Evolutionary conservation across 108 stramenopile genomes (phyloP).

Genomic region (Asterionellopsis glacialis): DNA sequence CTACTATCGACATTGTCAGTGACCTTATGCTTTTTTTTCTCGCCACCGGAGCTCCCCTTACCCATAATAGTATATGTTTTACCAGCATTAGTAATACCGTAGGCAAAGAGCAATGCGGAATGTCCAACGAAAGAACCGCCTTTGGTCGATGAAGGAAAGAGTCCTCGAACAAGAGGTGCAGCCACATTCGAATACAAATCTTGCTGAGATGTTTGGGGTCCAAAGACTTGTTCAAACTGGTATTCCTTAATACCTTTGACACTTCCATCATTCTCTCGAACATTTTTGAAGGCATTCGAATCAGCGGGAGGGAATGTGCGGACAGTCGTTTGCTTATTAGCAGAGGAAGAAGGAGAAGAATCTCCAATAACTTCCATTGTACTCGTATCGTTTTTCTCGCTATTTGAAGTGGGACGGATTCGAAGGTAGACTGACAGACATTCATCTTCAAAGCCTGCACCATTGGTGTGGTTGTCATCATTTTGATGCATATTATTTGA

Average conservation of each 20-base stretch:
- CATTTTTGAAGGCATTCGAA: conserved; percentile 61
- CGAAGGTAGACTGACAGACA: conserved; percentile 57
- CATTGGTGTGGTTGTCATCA: too few relatives aligned
- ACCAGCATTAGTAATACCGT: conserved; percentile 98
- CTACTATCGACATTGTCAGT: background rate
- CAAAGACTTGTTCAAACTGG: conserved; percentile 65
- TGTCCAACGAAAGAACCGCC: conserved; percentile 19
- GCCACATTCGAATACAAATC: conserved; percentile 58
- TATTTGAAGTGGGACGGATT: conserved; percentile 39
- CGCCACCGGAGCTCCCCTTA: conserved; percentile 14
- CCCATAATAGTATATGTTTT: conserved; percentile 98
- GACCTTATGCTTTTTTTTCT: too few relatives aligned
- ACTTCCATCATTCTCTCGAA: conserved; percentile 20
- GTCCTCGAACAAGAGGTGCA: conserved; percentile 58
- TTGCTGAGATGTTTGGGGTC: conserved; percentile 46
- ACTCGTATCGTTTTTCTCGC: conserved; percentile 11
- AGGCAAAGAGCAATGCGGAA: conserved; percentile 90
- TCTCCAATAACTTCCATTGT: conserved; percentile 45
- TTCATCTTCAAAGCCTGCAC: too few relatives aligned
- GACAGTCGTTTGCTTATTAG: conserved; percentile 39
- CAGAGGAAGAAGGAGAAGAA: conserved; percentile 1
- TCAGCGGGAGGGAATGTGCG: conserved; percentile 67
- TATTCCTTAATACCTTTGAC: conserved; percentile 71
- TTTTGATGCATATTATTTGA: background rate
- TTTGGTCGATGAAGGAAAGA: conserved; percentile 33